A percentile compares a stretch with the other conserved stretches of the same genome.
phyloP scores from a whole-genome alignment of 2,329 filamentous ascomycete genomes.

The Stachybotrys chartarum region DNA sequence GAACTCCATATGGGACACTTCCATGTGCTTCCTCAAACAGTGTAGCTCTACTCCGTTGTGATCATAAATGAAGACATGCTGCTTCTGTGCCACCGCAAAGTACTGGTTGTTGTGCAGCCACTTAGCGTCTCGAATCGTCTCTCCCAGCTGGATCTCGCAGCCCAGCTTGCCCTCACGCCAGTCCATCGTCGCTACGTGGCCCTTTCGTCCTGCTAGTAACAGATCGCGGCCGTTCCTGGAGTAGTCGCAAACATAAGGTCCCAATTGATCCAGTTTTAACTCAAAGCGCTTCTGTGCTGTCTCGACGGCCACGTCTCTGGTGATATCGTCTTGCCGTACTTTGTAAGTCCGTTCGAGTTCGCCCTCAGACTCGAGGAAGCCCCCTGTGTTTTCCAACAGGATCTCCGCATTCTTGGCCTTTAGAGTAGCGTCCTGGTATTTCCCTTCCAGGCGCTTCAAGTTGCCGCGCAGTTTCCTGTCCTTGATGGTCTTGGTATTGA shows the following conservation, averaged over 20 bases:
- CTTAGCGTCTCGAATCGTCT: conserved; percentile 81
- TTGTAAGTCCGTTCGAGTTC: conserved; percentile 91
- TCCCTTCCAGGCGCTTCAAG: conserved; percentile 69
- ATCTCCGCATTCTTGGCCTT: conserved; percentile 95
- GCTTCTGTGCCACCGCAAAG: conserved; percentile 95
- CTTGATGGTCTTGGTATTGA: conserved; percentile 65
- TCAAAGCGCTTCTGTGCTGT: conserved; percentile 93
- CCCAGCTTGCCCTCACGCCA: conserved; percentile 89
- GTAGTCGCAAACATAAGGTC: conserved; percentile 85
- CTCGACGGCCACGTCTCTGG: conserved; percentile 65
- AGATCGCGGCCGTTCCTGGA: conserved; percentile 82
- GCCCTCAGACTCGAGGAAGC: conserved; percentile 81
- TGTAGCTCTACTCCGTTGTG: conserved; percentile 85
- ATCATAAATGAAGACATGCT: conserved; percentile 96
- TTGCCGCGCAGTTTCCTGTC: conserved; percentile 88
- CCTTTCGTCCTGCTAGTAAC: conserved; percentile 80
- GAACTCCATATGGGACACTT: conserved; percentile 92
- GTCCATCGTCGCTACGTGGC: conserved; percentile 93
- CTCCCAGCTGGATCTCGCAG: conserved; percentile 83
- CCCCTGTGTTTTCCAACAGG: conserved; percentile 75
- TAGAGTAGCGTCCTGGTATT: conserved; percentile 73
- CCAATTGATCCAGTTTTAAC: conserved; percentile 71
- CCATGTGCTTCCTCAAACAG: conserved; percentile 80
- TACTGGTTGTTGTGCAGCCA: conserved; percentile 94
- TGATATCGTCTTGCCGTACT: conserved; percentile 82